Base-by-base conservation (phyloP, 75 land plant genomes). In the Isoetes taiwanensis region DNA sequence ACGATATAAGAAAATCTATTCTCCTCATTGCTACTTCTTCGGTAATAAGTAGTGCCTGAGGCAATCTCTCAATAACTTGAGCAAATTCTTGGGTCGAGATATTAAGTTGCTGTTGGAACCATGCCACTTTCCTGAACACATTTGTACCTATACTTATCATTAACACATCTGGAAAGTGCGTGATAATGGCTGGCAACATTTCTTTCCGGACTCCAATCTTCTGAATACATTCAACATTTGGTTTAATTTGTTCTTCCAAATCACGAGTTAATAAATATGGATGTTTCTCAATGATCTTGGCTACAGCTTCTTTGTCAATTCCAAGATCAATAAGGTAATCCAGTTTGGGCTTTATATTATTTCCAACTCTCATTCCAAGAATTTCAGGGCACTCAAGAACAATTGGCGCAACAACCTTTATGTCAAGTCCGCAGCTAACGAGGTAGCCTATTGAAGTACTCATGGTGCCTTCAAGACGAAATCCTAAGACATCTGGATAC, bases 391-490 rank as follows among this genome's bases (percentile, higher is more conserved):
- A 78, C 52, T 84, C 83, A 2, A 85, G 81, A 28, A 81, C 65
- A 78, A 89, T 79, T 0, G 80, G 86, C 1, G 90, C 96, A 54
- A 89, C 79, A 32, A 79, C 83, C 48, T 80, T 76, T 24, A 74
- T 79, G 54, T 52, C 63, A 25, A 89, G 83, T 1, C 96, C 96
- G n/a, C 81, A 69, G 42, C 80, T 84, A 27, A 79, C 90, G 10
- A 89, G 63, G 53, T 85, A 89, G 1, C 69, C 85, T 2, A 89
- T 80, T 0, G 90, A 76, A 14, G 96, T 89, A 66, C 96, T 89
- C 90, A 89, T 89, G 1, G 96, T 89, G 3, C 96, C 96, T 11
- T 89, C 96, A 0, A 70, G 73, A 61, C 81, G 78, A 61, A 79
- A 89, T 32, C 86, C 90, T 0, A 89, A 52, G 11, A 81, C 54